phyloP scores from a whole-genome alignment of 2,329 filamentous ascomycete genomes.

The Colletotrichum liriopes region DNA sequence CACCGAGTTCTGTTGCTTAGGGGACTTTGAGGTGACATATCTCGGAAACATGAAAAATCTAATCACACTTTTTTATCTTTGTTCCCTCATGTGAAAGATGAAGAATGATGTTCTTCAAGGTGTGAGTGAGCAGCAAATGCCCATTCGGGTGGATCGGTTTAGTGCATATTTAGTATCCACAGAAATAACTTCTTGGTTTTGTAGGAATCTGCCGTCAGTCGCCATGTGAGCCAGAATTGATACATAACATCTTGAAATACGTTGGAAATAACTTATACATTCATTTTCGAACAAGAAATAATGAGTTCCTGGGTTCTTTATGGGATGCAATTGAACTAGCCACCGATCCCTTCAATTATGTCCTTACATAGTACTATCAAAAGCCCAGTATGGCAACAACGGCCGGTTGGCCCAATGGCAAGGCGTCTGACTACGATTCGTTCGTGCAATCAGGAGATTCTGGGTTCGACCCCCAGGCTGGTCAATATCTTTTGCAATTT shows the following conservation, averaged over 20 bases:
- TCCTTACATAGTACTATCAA: too few species aligned
- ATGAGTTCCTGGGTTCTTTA: too few species aligned
- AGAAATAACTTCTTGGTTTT: background rate
- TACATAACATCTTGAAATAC: background rate
- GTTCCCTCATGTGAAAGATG: background rate
- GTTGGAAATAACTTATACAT: background rate
- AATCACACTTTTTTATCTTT: slow-evolving; percentile 2
- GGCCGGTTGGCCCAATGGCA: slow-evolving; percentile 56
- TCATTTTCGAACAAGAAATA: background rate
- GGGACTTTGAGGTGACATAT: slow-evolving; percentile 4
- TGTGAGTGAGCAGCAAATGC: background rate
- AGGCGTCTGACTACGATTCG: slow-evolving; percentile 61
- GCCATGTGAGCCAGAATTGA: background rate
- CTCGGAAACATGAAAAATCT: background rate
- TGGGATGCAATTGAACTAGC: too few species aligned
- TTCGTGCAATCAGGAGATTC: slow-evolving; percentile 38
- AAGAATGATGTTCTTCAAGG: background rate
- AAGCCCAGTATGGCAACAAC: slow-evolving; percentile 9
- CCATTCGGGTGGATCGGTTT: slow-evolving; percentile 24
- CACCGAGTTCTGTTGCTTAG: slow-evolving; percentile 10
- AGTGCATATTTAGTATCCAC: slow-evolving; percentile 35
- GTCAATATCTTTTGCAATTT: slow-evolving; percentile 11
- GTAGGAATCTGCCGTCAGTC: background rate
- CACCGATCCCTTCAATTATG: too few species aligned
- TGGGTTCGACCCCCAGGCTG: slow-evolving; percentile 44